Percentiles rank a stretch among this genome's conserved stretches.
These are phyloP conservation scores for Coemansia sp. DNA, from an alignment of 192 early-diverging fungal genomes.

Conservation along the genomic window DNA sequence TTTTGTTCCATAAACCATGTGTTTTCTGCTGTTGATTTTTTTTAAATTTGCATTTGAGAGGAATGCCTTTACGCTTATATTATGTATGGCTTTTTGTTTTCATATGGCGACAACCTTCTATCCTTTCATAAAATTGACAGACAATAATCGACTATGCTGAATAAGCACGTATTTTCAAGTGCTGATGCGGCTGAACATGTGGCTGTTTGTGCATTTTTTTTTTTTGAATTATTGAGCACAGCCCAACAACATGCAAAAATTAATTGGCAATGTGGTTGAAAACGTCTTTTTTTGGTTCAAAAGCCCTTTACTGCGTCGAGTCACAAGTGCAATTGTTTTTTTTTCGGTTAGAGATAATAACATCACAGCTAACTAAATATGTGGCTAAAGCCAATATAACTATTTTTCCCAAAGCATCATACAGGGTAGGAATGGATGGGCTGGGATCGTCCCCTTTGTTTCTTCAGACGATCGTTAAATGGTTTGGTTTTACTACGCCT, in stretches of 20 bases:
- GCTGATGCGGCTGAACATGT: too few species aligned
- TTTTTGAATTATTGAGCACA: too few species aligned
- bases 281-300: not conserved
- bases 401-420: conserved; percentile 20
- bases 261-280: not conserved
- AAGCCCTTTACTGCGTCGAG: not conserved
- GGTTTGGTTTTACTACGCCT: too few species aligned
- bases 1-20: not conserved
- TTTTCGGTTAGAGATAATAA: not conserved
- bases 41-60: conserved; percentile 1
- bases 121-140: not conserved
- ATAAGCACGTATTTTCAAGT: too few species aligned
- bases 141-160: too few species aligned
- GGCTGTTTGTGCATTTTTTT: too few species aligned
- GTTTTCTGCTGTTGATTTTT: not conserved
- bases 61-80: too few species aligned
- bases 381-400: conserved; percentile 24
- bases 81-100: too few species aligned
- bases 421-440: not conserved
- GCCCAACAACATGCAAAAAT: not conserved
- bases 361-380: not conserved
- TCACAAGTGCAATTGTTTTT: not conserved
- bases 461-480: not conserved
- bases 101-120: not conserved
- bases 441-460: not conserved